These are phyloP conservation scores for Theileria equi DNA, from an alignment of 169 alveolate genomes.

Conservation along the genomic window DNA sequence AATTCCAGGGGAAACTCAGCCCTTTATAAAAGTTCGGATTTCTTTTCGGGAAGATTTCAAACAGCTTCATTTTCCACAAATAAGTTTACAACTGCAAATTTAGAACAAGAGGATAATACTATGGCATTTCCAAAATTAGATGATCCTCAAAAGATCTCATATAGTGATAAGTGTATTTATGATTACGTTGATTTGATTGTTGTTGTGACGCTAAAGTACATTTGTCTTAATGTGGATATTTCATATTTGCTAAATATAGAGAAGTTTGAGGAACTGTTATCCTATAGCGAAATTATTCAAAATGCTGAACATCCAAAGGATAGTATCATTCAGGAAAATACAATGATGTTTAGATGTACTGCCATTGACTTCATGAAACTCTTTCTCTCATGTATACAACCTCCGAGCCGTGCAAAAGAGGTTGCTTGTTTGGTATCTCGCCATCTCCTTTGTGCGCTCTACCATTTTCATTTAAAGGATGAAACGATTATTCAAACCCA, in stretches of 20 bases:
- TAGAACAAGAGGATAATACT: not conserved
- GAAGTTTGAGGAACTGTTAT: constrained; percentile 29
- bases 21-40: too few species aligned
- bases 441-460: constrained; percentile 37
- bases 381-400: constrained; percentile 56
- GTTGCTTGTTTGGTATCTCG: constrained; percentile 60
- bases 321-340: constrained; percentile 25
- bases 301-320: not conserved
- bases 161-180: constrained; percentile 54
- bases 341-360: constrained; percentile 56
- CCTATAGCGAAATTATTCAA: constrained; percentile 7
- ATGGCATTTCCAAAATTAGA: constrained; percentile 37
- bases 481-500: constrained; percentile 61
- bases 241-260: constrained; percentile 16
- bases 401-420: constrained; percentile 57
- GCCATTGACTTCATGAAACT: constrained; percentile 64
- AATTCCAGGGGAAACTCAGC: too few species aligned
- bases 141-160: constrained; percentile 39
- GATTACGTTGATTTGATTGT: constrained; percentile 55
- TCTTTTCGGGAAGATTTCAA: too few species aligned
- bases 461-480: constrained; percentile 59
- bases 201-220: constrained; percentile 53
- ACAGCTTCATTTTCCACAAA: not conserved
- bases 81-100: not conserved
- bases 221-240: constrained; percentile 49